These are phyloP conservation scores for Eutypa lata DNA, from an alignment of 2,329 filamentous ascomycete species.

Conservation along the genomic window DNA sequence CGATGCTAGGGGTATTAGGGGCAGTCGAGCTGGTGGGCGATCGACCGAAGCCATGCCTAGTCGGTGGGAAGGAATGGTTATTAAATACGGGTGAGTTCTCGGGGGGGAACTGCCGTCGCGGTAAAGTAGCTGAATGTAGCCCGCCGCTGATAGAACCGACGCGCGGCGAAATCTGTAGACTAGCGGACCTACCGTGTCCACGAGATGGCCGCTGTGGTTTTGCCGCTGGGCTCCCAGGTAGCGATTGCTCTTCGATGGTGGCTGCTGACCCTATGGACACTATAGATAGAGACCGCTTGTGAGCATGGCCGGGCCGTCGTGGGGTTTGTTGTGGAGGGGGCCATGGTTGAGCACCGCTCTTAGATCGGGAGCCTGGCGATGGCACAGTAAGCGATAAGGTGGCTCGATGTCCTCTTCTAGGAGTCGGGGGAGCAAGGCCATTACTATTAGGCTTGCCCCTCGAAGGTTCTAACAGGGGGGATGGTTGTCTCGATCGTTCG, in stretches of 20 bases:
- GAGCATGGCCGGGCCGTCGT: constrained; percentile 49
- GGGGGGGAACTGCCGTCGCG: constrained; percentile 42
- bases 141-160: constrained; percentile 39
- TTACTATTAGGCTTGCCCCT: constrained; percentile 38
- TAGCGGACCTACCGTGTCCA: constrained; percentile 75
- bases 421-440: constrained; percentile 44
- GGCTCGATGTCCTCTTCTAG: constrained; percentile 60
- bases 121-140: constrained; percentile 37
- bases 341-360: constrained; percentile 48
- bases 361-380: constrained; percentile 39
- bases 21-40: constrained; percentile 40
- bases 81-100: constrained; percentile 51
- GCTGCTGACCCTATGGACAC: constrained; percentile 67
- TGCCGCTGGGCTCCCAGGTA: constrained; percentile 36
- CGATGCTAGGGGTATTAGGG: constrained; percentile 42
- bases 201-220: constrained; percentile 51
- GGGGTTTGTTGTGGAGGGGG: constrained; percentile 22
- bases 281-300: constrained; percentile 77
- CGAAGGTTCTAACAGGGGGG: constrained; percentile 37
- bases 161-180: constrained; percentile 69
- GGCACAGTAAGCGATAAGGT: constrained; percentile 63
- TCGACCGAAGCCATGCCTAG: constrained; percentile 38
- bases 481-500: constrained; percentile 36
- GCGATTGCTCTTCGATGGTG: constrained; percentile 42
- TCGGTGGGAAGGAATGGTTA: constrained; percentile 50